Conservation (phyloP, 1,139 yeast genomes). For the Taphrina confusa region DNA sequence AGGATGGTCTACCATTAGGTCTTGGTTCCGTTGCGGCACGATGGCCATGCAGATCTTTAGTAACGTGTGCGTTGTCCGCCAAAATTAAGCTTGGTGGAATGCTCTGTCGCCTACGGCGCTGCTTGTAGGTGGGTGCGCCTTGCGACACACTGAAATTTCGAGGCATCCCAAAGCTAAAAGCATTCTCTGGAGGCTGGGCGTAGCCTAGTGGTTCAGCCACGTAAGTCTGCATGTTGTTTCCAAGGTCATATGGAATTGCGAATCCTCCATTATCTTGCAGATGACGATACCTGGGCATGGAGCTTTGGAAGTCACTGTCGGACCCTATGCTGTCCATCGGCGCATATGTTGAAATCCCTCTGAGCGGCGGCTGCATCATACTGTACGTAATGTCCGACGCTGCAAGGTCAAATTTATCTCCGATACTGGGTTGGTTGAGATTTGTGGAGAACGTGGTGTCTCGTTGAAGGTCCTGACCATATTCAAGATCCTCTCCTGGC, state of each 20-base stretch:
- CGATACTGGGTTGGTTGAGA: not conserved
- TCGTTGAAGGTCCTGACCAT: not conserved
- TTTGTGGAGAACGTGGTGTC: not conserved
- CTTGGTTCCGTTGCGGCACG: conserved; percentile 3
- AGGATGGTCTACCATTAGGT: not conserved
- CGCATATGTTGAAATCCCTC: not conserved
- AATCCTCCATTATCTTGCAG: not conserved
- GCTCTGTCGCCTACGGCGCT: conserved; percentile 38
- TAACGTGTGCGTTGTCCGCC: conserved; percentile 1
- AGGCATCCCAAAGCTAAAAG: conserved; percentile 6
- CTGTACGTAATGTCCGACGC: not conserved
- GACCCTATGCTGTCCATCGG: not conserved
- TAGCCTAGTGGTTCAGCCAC: not conserved
- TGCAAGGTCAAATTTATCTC: not conserved
- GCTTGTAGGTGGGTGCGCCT: conserved; percentile 40
- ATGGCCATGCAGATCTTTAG: not conserved
- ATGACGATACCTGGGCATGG: not conserved
- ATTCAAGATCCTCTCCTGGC: not conserved
- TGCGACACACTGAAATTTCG: conserved; percentile 28
- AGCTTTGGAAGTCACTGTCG: not conserved
- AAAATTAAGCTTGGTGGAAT: conserved; percentile 15
- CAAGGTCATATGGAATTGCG: not conserved
- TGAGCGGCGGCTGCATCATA: conserved; percentile 2
- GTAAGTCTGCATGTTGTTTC: not conserved
- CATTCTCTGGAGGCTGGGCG: not conserved